phyloP scores from a whole-genome alignment of 2,329 filamentous ascomycete genomes.

The Botrytis fabae region DNA sequence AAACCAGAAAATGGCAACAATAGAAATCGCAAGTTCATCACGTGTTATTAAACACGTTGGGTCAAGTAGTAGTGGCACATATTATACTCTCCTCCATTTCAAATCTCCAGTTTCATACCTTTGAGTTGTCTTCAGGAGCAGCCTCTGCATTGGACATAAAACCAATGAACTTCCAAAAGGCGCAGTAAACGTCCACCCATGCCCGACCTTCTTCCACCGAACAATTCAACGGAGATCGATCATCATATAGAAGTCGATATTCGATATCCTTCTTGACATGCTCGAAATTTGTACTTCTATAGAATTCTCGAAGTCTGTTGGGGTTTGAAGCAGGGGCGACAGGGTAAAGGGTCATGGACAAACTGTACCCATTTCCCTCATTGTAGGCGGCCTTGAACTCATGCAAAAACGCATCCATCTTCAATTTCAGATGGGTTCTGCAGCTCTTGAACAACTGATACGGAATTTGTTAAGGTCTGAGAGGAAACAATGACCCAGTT shows the following conservation, averaged over 20 bases:
- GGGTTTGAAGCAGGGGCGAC: constrained; percentile 62
- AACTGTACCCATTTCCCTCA: constrained; percentile 65
- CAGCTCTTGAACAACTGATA: not conserved
- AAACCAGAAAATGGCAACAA: not conserved
- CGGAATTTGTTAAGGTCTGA: not conserved
- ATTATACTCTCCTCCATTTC: not conserved
- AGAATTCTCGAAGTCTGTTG: constrained; percentile 67
- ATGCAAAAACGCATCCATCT: constrained; percentile 72
- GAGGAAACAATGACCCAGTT: not conserved
- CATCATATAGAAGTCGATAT: constrained; percentile 66
- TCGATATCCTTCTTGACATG: constrained; percentile 64
- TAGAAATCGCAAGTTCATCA: constrained; percentile 4
- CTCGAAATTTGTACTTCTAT: constrained; percentile 68
- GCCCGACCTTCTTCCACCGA: constrained; percentile 63
- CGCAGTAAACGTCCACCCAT: constrained; percentile 84
- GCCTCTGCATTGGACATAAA: constrained; percentile 69
- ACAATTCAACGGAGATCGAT: constrained; percentile 38
- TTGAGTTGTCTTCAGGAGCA: constrained; percentile 40
- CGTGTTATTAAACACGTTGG: not conserved
- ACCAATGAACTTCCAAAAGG: constrained; percentile 80
- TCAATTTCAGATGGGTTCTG: not conserved
- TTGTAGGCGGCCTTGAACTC: constrained; percentile 71
- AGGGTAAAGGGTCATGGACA: constrained; percentile 76
- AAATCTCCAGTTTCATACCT: constrained; percentile 29
- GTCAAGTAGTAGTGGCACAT: not conserved